Evolutionary conservation across 2,329 filamentous ascomycete species (phyloP).

Genomic region (Hymenoscyphus scutula): DNA sequence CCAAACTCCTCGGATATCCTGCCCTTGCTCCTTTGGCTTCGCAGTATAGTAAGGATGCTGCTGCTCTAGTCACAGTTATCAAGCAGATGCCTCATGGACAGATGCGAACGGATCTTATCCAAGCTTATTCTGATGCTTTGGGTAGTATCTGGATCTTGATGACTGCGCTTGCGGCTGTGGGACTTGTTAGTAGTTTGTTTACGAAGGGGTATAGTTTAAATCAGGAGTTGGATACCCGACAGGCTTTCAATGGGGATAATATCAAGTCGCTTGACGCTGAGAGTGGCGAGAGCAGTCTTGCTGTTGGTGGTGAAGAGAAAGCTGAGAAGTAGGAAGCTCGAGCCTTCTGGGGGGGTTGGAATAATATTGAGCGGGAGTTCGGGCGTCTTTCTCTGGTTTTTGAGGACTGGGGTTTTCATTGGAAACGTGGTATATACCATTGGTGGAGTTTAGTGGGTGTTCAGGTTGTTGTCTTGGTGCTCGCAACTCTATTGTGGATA

Average conservation of each 20-base stretch:
- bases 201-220: slow-evolving; percentile 50
- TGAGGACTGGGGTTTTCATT: too few species aligned
- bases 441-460: too few species aligned
- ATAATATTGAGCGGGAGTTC: too few species aligned
- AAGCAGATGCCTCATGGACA: slow-evolving; percentile 34
- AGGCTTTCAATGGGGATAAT: slow-evolving; percentile 44
- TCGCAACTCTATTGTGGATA: too few species aligned
- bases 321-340: neutral
- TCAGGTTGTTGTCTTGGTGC: too few species aligned
- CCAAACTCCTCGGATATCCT: slow-evolving; percentile 29
- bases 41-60: slow-evolving; percentile 33
- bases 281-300: slow-evolving; percentile 1
- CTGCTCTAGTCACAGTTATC: slow-evolving; percentile 31
- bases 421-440: too few species aligned
- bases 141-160: slow-evolving; percentile 56
- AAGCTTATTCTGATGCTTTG: slow-evolving; percentile 53
- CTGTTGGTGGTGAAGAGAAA: neutral
- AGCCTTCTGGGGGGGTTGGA: too few species aligned
- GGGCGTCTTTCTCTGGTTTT: too few species aligned
- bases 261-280: slow-evolving; percentile 24
- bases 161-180: slow-evolving; percentile 50
- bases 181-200: slow-evolving; percentile 47
- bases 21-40: slow-evolving; percentile 26
- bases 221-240: slow-evolving; percentile 46
- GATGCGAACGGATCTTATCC: slow-evolving; percentile 45